A percentile compares a stretch with the other conserved stretches of the same genome.
Conservation (phyloP, 768 basidiomycete genomes). For the Termitomyces sp. region DNA sequence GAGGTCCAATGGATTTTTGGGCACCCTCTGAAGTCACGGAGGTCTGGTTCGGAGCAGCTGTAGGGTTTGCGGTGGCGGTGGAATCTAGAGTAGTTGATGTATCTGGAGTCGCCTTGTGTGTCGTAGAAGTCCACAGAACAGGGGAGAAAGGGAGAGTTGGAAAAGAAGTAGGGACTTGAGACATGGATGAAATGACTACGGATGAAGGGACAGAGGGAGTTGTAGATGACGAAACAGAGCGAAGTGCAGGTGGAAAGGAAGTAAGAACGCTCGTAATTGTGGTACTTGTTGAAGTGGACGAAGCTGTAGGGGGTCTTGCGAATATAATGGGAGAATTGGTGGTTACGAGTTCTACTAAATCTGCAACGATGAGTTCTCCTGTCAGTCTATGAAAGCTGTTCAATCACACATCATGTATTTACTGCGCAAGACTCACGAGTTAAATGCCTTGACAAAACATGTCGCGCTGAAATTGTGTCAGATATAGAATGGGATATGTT, state of each 20-base stretch:
- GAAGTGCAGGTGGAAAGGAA: too few relatives aligned
- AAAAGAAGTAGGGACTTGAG: neutral
- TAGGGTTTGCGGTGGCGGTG: neutral
- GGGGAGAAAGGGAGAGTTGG: neutral
- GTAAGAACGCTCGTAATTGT: too few relatives aligned
- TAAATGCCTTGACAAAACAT: neutral
- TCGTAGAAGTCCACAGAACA: neutral
- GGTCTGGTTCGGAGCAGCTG: neutral
- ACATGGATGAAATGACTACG: too few relatives aligned
- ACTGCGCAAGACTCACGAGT: too few relatives aligned
- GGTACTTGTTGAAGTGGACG: too few relatives aligned
- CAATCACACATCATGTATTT: too few relatives aligned
- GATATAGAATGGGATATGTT: neutral
- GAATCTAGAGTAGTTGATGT: neutral
- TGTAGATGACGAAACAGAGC: too few relatives aligned
- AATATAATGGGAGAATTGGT: too few relatives aligned
- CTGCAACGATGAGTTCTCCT: neutral
- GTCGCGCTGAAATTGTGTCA: neutral
- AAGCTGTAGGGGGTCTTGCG: too few relatives aligned
- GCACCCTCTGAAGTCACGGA: neutral
- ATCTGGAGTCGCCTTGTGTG: neutral
- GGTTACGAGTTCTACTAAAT: neutral
- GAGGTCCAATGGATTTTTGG: neutral
- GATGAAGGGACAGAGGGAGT: too few relatives aligned
- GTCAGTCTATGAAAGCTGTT: neutral